Conservation (phyloP, 2,329 filamentous ascomycete genomes). For the Penicillium sclerotigenum region DNA sequence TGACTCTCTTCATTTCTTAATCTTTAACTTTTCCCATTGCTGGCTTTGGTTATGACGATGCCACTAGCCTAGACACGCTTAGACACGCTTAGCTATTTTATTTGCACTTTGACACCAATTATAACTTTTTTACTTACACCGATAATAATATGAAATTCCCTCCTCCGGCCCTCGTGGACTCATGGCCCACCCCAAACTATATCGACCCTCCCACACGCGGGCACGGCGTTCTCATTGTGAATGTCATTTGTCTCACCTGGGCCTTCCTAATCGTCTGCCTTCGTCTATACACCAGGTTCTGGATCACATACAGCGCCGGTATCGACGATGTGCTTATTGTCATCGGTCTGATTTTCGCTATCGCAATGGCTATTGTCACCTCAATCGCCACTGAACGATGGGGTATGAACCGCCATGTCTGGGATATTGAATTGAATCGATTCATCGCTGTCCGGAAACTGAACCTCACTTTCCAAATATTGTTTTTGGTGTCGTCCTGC, state of each 20-base stretch:
- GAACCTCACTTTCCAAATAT: conserved; percentile 37
- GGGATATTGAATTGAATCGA: conserved; percentile 37
- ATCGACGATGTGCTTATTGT: conserved; percentile 49
- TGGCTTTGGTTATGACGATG: not conserved
- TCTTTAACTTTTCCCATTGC: not conserved
- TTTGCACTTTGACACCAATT: not conserved
- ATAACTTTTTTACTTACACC: not conserved
- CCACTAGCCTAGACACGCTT: not conserved
- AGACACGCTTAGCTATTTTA: too few species aligned
- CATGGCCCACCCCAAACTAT: conserved; percentile 51
- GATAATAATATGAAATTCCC: conserved; percentile 37
- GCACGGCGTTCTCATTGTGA: conserved; percentile 43
- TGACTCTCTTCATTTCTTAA: not conserved
- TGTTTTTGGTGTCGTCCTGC: conserved; percentile 36
- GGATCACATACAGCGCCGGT: conserved; percentile 47
- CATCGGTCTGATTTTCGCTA: conserved; percentile 42
- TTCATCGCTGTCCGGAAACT: conserved; percentile 34
- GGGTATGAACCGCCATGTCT: conserved; percentile 42
- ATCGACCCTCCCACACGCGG: conserved; percentile 46
- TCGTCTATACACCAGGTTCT: conserved; percentile 48
- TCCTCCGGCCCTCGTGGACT: conserved; percentile 40
- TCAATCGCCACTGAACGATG: conserved; percentile 34
- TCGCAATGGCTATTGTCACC: conserved; percentile 35
- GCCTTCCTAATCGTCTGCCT: conserved; percentile 42
- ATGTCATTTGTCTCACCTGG: conserved; percentile 40